Percentiles rank a stretch among this genome's conserved stretches.
Evolutionary conservation across 2,329 filamentous ascomycete genomes (phyloP).

Genomic region (Grosmannia huntii): DNA sequence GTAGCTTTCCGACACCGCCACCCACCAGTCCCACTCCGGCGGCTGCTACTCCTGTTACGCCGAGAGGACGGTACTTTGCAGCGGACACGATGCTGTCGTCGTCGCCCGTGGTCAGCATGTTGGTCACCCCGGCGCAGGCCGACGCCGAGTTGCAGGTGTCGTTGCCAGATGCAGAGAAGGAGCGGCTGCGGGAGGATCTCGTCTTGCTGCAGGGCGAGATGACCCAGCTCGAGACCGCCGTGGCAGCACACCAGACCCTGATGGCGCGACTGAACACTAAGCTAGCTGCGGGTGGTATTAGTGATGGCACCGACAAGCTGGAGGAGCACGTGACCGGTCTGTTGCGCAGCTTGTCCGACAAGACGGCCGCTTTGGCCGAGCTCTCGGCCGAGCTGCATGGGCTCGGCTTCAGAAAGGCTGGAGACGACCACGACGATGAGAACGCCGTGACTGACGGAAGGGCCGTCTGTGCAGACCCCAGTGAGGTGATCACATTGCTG

Average conservation of each 20-base stretch:
- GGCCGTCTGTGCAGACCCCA: constrained; percentile 21
- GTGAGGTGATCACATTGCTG: constrained; percentile 36
- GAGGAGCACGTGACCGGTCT: constrained; percentile 30
- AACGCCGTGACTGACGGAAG: constrained; percentile 31
- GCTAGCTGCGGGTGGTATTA: constrained; percentile 14
- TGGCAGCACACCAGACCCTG: constrained; percentile 34
- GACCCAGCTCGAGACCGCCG: constrained; percentile 30
- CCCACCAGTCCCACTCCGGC: constrained; percentile 33
- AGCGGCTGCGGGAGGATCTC: constrained; percentile 32
- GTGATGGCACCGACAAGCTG: constrained; percentile 16
- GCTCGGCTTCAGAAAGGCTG: constrained; percentile 35
- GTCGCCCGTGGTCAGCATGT: neutral
- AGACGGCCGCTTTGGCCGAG: constrained; percentile 31
- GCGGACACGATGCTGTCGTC: constrained; percentile 8
- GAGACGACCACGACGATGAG: constrained; percentile 20
- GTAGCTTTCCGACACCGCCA: constrained; percentile 43
- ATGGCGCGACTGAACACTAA: constrained; percentile 23
- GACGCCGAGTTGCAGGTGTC: constrained; percentile 27
- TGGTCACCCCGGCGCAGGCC: neutral
- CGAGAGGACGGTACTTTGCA: neutral
- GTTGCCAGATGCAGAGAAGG: constrained; percentile 29
- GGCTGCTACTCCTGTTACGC: constrained; percentile 1
- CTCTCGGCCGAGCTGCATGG: constrained; percentile 31
- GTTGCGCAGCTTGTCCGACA: constrained; percentile 33
- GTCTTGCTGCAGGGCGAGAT: constrained; percentile 35